Percentiles rank a stretch among this genome's conserved stretches.
Evolutionary conservation across 23 red algal species (phyloP).

Genomic region (Pyropia haitanensis): DNA sequence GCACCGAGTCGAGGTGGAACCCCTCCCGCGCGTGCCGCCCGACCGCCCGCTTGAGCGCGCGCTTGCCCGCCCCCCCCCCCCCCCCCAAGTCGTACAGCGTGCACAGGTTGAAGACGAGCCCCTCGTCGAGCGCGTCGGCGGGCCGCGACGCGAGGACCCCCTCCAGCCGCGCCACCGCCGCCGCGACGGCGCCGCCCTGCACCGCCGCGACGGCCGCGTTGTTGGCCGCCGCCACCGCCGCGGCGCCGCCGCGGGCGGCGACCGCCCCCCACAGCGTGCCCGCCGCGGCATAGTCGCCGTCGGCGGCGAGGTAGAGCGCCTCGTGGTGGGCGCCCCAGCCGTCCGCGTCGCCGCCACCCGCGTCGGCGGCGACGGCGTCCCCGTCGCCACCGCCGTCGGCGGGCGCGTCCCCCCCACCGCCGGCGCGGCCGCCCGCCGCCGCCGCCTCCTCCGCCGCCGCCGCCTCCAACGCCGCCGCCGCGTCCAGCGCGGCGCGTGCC

Average conservation of each 20-base stretch:
- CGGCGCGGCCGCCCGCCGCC: too few relatives aligned
- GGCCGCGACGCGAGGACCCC: neutral
- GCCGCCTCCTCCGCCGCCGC: too few relatives aligned
- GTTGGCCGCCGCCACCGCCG: slow-evolving; percentile 6
- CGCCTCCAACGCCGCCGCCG: too few relatives aligned
- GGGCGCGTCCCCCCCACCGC: too few relatives aligned
- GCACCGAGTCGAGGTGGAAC: too few relatives aligned
- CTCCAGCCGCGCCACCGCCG: slow-evolving; percentile 38
- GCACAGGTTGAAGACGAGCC: slow-evolving; percentile 50
- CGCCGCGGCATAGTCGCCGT: slow-evolving; percentile 15
- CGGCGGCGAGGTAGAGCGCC: slow-evolving; percentile 18
- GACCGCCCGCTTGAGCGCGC: too few relatives aligned
- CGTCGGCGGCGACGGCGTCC: neutral
- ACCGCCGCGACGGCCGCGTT: slow-evolving; percentile 46
- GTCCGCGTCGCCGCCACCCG: neutral
- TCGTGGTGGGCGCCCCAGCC: neutral
- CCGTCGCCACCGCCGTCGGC: slow-evolving; percentile 2
- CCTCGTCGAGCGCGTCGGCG: slow-evolving; percentile 41
- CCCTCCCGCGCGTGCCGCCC: too few relatives aligned
- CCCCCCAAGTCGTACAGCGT: slow-evolving; percentile 47
- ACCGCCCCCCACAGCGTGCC: neutral
- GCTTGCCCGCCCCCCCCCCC: too few relatives aligned
- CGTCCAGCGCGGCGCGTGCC: too few relatives aligned
- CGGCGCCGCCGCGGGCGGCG: neutral
- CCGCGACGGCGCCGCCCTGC: slow-evolving; percentile 26